Conservation (phyloP, 441 rosid genomes). For the Manihot esculenta region DNA sequence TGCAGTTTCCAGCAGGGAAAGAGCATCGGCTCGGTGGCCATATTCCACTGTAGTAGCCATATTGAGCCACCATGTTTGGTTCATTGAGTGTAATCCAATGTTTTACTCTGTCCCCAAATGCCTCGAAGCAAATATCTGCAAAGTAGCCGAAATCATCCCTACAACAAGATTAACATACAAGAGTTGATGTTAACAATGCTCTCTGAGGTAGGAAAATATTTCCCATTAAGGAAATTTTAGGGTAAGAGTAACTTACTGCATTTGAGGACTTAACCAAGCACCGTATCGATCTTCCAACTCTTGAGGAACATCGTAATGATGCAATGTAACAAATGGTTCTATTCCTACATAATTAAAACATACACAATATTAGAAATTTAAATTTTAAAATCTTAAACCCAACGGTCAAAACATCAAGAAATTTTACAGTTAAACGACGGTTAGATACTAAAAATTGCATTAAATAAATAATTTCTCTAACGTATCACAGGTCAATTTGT, state of each 20-base stretch:
- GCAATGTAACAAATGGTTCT: slow-evolving; percentile 15
- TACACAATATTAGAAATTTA: no score
- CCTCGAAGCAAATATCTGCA: slow-evolving; percentile 10
- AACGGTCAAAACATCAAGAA: no score
- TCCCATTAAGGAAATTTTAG: no score
- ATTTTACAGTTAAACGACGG: no score
- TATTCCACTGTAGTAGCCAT: background rate
- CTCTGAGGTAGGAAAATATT: no score
- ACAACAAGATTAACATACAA: background rate
- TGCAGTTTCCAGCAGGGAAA: background rate
- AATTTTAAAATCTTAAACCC: no score
- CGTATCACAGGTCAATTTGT: background rate
- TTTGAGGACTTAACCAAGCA: slow-evolving; percentile 11
- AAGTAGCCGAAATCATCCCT: slow-evolving; percentile 18
- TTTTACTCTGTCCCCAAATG: slow-evolving; percentile 10
- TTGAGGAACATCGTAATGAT: slow-evolving; percentile 16
- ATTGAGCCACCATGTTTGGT: background rate
- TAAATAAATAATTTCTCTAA: no score
- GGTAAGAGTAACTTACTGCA: background rate
- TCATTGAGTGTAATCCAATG: slow-evolving; percentile 9
- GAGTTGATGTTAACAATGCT: background rate
- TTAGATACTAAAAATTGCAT: no score
- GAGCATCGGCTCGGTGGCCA: slow-evolving; percentile 2
- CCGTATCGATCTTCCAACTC: slow-evolving; percentile 15
- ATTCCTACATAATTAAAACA: background rate